Evolutionary conservation across 305 asterid genomes (phyloP), one percentile per base, ranked within the genome.

Genomic region (Ilex paraguariensis): DNA sequence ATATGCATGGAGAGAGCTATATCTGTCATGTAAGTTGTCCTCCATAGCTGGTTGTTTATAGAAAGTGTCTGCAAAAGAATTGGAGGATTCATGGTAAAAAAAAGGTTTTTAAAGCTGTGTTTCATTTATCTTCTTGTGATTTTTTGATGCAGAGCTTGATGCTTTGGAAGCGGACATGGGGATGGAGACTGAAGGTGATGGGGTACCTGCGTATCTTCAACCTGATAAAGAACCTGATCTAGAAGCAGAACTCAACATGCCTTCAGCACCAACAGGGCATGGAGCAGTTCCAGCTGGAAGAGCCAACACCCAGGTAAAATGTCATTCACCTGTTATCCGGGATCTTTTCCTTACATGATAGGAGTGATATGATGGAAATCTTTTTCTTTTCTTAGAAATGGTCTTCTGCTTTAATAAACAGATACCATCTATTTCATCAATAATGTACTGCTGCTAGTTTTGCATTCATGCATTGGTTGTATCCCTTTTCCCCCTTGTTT

Each of bases 101-200:
- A 8, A 0, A 36, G 6, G 6, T 36, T 5, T 36, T 36, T 3
- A 0, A 36, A 36, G 2, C 42, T 36, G 28, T 21, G 28, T 1
- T 21, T 21, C 28, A 21, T 42, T 46, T 57, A 46, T 17, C 30
- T 59, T 57, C 30, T 60, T 45, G 57, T 60, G 17, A 2, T 51
- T 40, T 54, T 61, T 56, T 64, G 28, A 57, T 63, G 71, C 82
- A 93, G 97, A 93, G 80, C 99, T 93, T 65, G 96, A 90, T 84
- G 97, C 99, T 63, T 67, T 89, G 75, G 98, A 92, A 82, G 95
- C 91, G 65, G 97, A 92, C 77, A 89, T 92, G 97, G 95, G 91
- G 51, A 69, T 80, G 73, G 97, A 92, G 77, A 84, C 87, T 67
- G 96, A 84, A 73, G 70, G 83, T 39, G 96, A 89, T 59, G 96